Evolutionary conservation across 2,329 filamentous ascomycete species (phyloP).

Genomic region (Neopestalotiopsis clavispora): DNA sequence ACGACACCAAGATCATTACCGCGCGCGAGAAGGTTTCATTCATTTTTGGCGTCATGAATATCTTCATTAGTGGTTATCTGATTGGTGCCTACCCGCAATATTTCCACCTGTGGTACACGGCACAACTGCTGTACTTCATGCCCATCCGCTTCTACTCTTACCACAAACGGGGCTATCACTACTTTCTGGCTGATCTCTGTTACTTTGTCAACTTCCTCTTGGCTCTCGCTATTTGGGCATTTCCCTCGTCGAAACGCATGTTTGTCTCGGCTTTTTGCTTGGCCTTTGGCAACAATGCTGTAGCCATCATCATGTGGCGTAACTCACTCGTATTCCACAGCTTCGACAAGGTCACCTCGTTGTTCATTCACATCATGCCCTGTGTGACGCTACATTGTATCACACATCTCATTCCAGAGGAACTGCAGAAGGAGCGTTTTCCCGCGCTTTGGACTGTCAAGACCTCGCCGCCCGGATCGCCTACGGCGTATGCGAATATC

Average conservation of each 20-base stretch:
- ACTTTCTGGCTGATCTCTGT: constrained; percentile 95
- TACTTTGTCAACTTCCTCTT: constrained; percentile 96
- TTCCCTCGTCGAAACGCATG: constrained; percentile 86
- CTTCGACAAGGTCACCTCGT: constrained; percentile 94
- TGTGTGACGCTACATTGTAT: constrained; percentile 92
- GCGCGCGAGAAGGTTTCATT: constrained; percentile 93
- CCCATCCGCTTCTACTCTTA: constrained; percentile 93
- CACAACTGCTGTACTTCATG: constrained; percentile 92
- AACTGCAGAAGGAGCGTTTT: constrained; percentile 71
- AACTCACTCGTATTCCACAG: constrained; percentile 99
- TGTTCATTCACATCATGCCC: constrained; percentile 99
- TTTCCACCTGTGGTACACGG: constrained; percentile 93
- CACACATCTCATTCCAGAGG: constrained; percentile 76
- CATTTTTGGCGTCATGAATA: constrained; percentile 94
- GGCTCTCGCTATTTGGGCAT: constrained; percentile 84
- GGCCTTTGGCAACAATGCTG: constrained; percentile 93
- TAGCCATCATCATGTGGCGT: constrained; percentile 98
- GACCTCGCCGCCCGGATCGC: constrained; percentile 68
- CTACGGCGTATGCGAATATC: constrained; percentile 78
- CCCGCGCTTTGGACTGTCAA: constrained; percentile 87
- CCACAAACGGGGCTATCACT: constrained; percentile 89
- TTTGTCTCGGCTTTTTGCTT: constrained; percentile 93
- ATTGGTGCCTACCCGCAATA: constrained; percentile 84
- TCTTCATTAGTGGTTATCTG: constrained; percentile 94
- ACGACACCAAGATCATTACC: constrained; percentile 86